Base-by-base conservation (phyloP, 1,284 basidiomycete genomes). In the Waitea zeae region DNA sequence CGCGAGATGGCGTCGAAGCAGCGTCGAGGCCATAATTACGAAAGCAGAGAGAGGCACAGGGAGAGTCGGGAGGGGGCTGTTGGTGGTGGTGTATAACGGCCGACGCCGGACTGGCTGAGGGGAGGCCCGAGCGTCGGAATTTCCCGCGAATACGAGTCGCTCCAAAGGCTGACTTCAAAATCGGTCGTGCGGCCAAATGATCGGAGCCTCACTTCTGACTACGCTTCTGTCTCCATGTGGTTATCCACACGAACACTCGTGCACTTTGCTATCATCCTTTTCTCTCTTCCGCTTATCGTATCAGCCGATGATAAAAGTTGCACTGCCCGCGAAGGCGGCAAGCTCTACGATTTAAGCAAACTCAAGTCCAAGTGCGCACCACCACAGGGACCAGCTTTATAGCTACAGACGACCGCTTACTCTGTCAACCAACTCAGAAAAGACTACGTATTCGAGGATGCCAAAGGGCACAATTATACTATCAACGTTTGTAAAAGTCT, bases 401-500 rank as follows among this genome's bases (percentile, higher is more conserved):
- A n/a, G n/a, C n/a, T n/a, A n/a, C n/a, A n/a, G n/a, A n/a, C n/a
- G n/a, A n/a, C n/a, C n/a, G n/a, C n/a, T n/a, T n/a, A n/a, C n/a
- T n/a, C n/a, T n/a, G n/a, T n/a, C n/a, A n/a, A n/a, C n/a, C 33
- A 39, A 36, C 46, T 30, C 47, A 82, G 78, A 40, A 68, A 64
- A 42, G 77, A 82, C 49, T 76, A 78, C 44, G 51, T 62, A 36
- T 52, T 73, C 36, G 52, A 49, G 31, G 66, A 67, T 0, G 52
- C 58, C 3, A 58, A 54, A 13, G 67, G 67, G 13, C 54, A 60
- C 27, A 49, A 59, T 1, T 58, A 73, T 35, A 54, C 57, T 14
- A 46, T 84, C 12, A 82, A 80, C 44, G 62, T 77, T 1, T 84
- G 79, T 49, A 62, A 62, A 41, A 49, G 55, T 4, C 63, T 80